A percentile compares a stretch with the other conserved stretches of the same genome.
Evolutionary conservation across 1,284 basidiomycete species (phyloP).

Genomic region (Ganoderma resinaceum): DNA sequence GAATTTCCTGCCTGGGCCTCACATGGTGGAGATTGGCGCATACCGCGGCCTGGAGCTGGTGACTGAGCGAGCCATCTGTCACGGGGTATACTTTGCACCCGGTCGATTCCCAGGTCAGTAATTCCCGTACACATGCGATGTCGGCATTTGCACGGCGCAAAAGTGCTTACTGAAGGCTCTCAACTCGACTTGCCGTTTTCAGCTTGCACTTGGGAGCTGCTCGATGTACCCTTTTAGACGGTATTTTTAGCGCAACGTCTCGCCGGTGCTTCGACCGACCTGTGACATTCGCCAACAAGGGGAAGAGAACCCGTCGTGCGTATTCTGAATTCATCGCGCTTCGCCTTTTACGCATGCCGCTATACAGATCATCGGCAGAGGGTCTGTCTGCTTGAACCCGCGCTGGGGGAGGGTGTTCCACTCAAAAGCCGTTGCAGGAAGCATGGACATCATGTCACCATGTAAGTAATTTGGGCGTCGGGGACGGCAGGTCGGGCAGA

Average conservation of each 20-base stretch:
- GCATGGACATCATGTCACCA: slow-evolving; percentile 1
- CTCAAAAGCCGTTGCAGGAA: slow-evolving; percentile 7
- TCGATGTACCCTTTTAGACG: neutral
- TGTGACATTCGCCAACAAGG: slow-evolving; percentile 13
- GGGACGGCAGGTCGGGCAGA: neutral
- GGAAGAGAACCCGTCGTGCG: slow-evolving; percentile 12
- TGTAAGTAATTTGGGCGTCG: slow-evolving; percentile 1
- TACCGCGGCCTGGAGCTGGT: neutral
- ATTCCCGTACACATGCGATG: slow-evolving; percentile 16
- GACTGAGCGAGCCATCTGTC: neutral
- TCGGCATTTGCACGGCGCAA: slow-evolving; percentile 3
- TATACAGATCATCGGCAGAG: slow-evolving; percentile 4
- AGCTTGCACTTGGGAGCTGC: neutral
- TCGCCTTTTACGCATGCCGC: slow-evolving; percentile 8
- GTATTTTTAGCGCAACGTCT: slow-evolving; percentile 8
- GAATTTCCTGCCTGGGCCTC: neutral
- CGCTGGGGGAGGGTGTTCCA: neutral
- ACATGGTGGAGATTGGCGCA: neutral
- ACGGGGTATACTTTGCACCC: neutral
- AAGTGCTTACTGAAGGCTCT: neutral
- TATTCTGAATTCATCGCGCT: slow-evolving; percentile 11
- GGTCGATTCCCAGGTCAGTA: slow-evolving; percentile 16
- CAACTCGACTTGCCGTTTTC: neutral
- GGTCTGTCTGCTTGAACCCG: slow-evolving; percentile 12
- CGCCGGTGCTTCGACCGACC: slow-evolving; percentile 13